Conservation (phyloP, 768 basidiomycete species). For the Agaricus blazei region DNA sequence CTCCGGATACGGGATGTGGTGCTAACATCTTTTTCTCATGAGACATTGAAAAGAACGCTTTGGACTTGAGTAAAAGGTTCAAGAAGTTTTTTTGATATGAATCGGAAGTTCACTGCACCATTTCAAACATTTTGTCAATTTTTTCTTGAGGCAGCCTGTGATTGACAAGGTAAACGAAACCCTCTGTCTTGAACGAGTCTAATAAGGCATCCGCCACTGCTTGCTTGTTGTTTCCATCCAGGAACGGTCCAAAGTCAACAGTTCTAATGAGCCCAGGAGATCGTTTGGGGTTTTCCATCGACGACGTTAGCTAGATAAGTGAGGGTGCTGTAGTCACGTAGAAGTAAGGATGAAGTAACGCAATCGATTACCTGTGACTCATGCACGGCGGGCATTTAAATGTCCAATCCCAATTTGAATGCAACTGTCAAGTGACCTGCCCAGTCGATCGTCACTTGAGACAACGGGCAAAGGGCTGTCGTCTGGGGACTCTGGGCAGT, state of each 20-base stretch:
- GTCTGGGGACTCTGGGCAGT: too few relatives aligned
- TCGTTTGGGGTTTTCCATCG: neutral
- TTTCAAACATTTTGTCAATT: constrained; percentile 34
- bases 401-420: too few relatives aligned
- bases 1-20: constrained; percentile 39
- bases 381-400: too few relatives aligned
- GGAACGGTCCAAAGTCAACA: constrained; percentile 39
- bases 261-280: constrained; percentile 19
- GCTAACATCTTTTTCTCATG: constrained; percentile 35
- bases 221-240: constrained; percentile 33
- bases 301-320: neutral
- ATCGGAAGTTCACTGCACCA: constrained; percentile 22
- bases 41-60: constrained; percentile 32
- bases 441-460: too few relatives aligned
- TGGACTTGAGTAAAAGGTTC: constrained; percentile 23
- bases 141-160: constrained; percentile 32
- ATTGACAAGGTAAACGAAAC: constrained; percentile 45
- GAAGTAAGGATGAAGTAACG: neutral
- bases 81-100: neutral
- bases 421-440: too few relatives aligned
- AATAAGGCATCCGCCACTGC: constrained; percentile 36
- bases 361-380: neutral
- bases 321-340: too few relatives aligned
- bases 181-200: constrained; percentile 37
- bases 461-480: too few relatives aligned